phyloP scores from a whole-genome alignment of 192 early-diverging fungal species.

The Chytriomyces sp. region DNA sequence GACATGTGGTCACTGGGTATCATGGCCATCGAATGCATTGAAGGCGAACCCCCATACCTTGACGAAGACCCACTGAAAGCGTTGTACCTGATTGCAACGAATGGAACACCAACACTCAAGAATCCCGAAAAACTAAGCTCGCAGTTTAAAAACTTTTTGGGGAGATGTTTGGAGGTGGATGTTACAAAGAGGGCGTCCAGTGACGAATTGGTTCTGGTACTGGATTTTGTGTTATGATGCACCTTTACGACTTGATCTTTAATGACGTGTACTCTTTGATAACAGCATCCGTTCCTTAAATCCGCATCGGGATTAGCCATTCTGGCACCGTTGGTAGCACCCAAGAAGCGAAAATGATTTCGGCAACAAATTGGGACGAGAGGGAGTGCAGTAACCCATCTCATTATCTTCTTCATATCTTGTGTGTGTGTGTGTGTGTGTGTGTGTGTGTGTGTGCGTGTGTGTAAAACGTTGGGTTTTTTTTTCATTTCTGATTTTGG shows the following conservation, averaged over 20 bases:
- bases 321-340: constrained; percentile 78
- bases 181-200: constrained; percentile 80
- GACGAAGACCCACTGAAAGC: constrained; percentile 88
- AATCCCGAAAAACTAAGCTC: constrained; percentile 82
- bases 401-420: too few relatives aligned
- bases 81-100: constrained; percentile 79
- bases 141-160: constrained; percentile 90
- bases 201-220: constrained; percentile 76
- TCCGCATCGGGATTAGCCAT: constrained; percentile 78
- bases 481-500: too few relatives aligned
- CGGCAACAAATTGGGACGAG: too few relatives aligned
- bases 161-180: constrained; percentile 89
- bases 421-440: too few relatives aligned
- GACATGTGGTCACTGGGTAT: constrained; percentile 99
- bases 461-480: too few relatives aligned
- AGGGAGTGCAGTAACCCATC: too few relatives aligned
- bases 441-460: too few relatives aligned
- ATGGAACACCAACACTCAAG: constrained; percentile 90
- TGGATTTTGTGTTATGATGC: background rate
- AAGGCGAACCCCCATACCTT: constrained; percentile 96
- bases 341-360: constrained; percentile 39
- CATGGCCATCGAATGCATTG: constrained; percentile 97
- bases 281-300: constrained; percentile 83
- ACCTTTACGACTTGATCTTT: background rate
- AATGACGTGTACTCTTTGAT: background rate